A percentile compares a stretch with the other conserved stretches of the same genome.
phyloP scores from a whole-genome alignment of 305 asterid species.

The Fraxinus ornus region DNA sequence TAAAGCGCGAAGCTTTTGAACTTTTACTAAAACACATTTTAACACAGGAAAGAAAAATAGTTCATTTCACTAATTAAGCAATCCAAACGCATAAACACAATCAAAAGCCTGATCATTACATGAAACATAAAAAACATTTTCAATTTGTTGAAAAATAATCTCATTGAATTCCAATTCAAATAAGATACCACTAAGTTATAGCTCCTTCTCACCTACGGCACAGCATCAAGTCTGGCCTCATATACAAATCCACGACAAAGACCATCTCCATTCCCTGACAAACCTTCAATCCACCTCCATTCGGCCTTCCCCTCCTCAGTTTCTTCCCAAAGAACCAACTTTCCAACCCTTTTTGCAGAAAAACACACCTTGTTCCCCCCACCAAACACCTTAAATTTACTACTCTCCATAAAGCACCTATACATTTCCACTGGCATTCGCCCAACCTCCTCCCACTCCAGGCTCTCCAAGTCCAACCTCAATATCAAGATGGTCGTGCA shows the following conservation, averaged over 20 bases:
- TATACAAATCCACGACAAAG: slow-evolving; percentile 76
- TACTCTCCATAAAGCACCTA: slow-evolving; percentile 66
- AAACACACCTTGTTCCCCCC: slow-evolving; percentile 81
- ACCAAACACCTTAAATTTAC: slow-evolving; percentile 94
- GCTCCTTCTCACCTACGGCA: slow-evolving; percentile 34
- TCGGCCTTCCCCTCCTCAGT: slow-evolving; percentile 50
- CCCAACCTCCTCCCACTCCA: slow-evolving; percentile 93
- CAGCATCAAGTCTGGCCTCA: slow-evolving; percentile 67
- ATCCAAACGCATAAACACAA: slow-evolving; percentile 8
- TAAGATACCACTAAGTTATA: neutral
- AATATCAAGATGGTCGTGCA: slow-evolving; percentile 79
- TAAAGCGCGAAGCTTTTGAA: neutral
- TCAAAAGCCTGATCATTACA: slow-evolving; percentile 5
- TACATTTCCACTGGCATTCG: slow-evolving; percentile 89
- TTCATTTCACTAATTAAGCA: neutral
- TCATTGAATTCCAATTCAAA: slow-evolving; percentile 17
- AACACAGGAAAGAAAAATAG: neutral
- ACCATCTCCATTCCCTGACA: slow-evolving; percentile 85
- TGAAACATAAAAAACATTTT: slow-evolving; percentile 20
- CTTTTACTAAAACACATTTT: neutral
- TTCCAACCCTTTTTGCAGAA: slow-evolving; percentile 82
- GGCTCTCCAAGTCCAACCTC: slow-evolving; percentile 76
- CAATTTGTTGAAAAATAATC: slow-evolving; percentile 7
- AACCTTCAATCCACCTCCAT: slow-evolving; percentile 84
- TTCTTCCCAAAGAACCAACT: slow-evolving; percentile 82